These are phyloP conservation scores for Trichoderma atroviride DNA, from an alignment of 2,329 filamentous ascomycete genomes.

Conservation along the genomic window DNA sequence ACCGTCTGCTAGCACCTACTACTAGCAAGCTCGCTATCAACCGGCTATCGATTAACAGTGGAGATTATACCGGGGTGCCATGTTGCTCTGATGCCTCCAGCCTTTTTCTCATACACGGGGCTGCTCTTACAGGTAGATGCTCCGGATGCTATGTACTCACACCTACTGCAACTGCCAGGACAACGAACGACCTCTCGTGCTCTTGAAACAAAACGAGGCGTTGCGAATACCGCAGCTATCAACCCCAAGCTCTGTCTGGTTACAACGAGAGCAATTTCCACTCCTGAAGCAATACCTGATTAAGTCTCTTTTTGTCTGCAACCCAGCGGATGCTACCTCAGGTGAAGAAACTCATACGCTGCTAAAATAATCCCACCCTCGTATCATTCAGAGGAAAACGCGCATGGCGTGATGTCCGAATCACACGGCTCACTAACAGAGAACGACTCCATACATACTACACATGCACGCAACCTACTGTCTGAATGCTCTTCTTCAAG, in stretches of 20 bases:
- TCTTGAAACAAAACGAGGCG: not conserved
- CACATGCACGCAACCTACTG: not conserved
- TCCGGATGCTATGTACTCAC: not conserved
- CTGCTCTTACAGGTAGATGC: not conserved
- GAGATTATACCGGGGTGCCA: not conserved
- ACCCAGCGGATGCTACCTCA: not conserved
- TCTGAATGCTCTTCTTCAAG: not conserved
- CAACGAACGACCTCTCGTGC: not conserved
- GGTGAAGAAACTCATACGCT: not conserved
- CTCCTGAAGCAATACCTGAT: not conserved
- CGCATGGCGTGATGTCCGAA: not conserved
- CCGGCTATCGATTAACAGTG: slow-evolving; percentile 22
- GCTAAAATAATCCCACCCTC: not conserved
- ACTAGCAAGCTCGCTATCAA: not conserved
- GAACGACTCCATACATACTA: not conserved
- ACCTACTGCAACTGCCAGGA: not conserved
- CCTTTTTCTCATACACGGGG: not conserved
- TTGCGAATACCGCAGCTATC: not conserved
- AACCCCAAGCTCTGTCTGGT: not conserved
- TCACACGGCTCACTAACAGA: not conserved
- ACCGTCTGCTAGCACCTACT: not conserved
- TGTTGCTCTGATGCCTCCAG: not conserved
- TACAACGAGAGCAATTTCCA: not conserved
- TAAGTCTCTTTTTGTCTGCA: not conserved
- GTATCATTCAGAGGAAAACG: not conserved